Percentiles rank a stretch among this genome's conserved stretches.
Evolutionary conservation across 2,329 filamentous ascomycete genomes (phyloP).

Genomic region (Fragosphaeria purpurea): DNA sequence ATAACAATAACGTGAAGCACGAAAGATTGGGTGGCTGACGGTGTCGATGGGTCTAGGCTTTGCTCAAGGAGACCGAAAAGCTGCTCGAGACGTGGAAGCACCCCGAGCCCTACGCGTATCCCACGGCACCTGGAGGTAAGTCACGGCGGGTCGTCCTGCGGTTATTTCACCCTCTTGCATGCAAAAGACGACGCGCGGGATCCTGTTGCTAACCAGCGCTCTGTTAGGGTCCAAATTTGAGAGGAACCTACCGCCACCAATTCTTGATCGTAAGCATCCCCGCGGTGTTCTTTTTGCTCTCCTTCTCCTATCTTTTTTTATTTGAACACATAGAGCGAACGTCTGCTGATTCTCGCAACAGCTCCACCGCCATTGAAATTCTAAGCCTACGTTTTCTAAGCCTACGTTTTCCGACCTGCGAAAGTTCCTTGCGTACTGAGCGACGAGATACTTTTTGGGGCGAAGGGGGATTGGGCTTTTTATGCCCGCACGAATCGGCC

Average conservation of each 20-base stretch:
- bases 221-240: slow-evolving; percentile 83
- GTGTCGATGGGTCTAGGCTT: slow-evolving; percentile 42
- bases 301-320: no score
- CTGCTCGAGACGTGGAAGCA: slow-evolving; percentile 93
- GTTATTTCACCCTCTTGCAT: not conserved
- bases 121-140: slow-evolving; percentile 87
- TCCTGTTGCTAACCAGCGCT: slow-evolving; percentile 5
- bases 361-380: slow-evolving; percentile 43
- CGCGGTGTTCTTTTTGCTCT: no score
- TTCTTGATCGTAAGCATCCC: slow-evolving; percentile 63
- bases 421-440: no score
- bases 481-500: no score
- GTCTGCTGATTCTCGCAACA: slow-evolving; percentile 14
- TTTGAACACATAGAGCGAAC: no score
- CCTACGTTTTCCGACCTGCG: no score
- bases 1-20: no score
- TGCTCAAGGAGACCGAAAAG: slow-evolving; percentile 81
- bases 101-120: slow-evolving; percentile 82
- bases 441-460: no score
- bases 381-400: slow-evolving; percentile 19
- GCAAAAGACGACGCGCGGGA: not conserved
- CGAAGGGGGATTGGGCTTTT: no score
- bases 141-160: not conserved
- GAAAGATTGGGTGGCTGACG: no score
- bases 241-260: slow-evolving; percentile 74